Conservation (phyloP, 2,329 filamentous ascomycete species). For the Colletotrichum chlorophyti region DNA sequence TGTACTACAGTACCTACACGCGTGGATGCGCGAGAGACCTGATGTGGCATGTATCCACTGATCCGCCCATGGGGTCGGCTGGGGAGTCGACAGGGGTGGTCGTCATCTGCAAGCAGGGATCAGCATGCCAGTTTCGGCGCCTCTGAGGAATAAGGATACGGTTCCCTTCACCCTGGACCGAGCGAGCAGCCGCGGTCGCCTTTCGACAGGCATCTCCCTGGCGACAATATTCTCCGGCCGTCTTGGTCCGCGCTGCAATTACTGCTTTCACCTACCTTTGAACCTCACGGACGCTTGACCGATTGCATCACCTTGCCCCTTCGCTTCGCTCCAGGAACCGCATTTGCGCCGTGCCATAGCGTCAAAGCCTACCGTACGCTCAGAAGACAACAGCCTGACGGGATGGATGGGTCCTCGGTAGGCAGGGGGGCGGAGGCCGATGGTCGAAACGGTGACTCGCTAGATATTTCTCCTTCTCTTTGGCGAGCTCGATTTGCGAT, state of each 20-base stretch:
- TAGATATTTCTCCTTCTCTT: too few species aligned
- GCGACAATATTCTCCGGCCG: conserved; percentile 12
- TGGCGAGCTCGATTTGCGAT: too few species aligned
- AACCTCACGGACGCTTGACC: conserved; percentile 9
- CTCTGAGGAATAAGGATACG: conserved; percentile 11
- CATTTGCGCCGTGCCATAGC: conserved; percentile 1
- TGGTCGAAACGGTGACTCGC: conserved; percentile 12
- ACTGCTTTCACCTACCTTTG: too few species aligned
- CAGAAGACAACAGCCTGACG: conserved; percentile 13
- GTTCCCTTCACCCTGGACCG: not conserved
- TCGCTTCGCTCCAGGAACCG: conserved; percentile 3
- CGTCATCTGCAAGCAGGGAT: not conserved
- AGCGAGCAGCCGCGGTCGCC: not conserved
- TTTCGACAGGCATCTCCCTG: conserved; percentile 5
- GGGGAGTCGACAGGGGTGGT: not conserved
- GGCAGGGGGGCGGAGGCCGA: not conserved
- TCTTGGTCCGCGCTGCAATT: conserved; percentile 1
- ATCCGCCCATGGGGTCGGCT: conserved; percentile 16
- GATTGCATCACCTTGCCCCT: conserved; percentile 14
- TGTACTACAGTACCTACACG: too few species aligned
- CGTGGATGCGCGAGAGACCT: not conserved
- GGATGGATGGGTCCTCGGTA: not conserved
- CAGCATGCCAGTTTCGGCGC: conserved; percentile 20
- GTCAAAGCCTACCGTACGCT: conserved; percentile 3
- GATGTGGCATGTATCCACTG: conserved; percentile 17